Evolutionary conservation across 805 yeast species (phyloP), one percentile per base, ranked within the genome.

Genomic region (Saccharomycopsis sp.): DNA sequence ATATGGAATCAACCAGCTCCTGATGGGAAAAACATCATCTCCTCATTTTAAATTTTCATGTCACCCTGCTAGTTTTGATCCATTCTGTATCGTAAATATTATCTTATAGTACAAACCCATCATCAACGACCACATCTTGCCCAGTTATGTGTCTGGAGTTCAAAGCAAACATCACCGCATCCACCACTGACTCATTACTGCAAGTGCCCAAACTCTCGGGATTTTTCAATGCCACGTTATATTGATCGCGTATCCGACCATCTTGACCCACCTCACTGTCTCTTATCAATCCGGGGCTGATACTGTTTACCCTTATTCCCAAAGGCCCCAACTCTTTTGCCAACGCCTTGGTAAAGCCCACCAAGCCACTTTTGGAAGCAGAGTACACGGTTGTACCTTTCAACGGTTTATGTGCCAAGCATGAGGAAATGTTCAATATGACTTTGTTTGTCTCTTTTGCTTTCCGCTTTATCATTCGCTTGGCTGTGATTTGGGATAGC

Each of bases 291-390:
- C 89, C 89, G 0, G 94, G 92, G 15, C 77, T 56, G 1, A 86
- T 56, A 1, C 80, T 64, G 55, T 82, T 82, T 32, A 79, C 79
- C 29, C 84, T 57, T 2, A 85, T 66, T 7, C 64, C 64, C 26
- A 60, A 56, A 0, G 73, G 58, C 10, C 67, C 68, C 45, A 80
- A 53, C 49, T 85, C 95, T 1, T 56, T 50, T 0, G 88, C 80
- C 25, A 82, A 54, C 0, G 78, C 56, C 34, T 63, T 58, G 0
- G 86, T 71, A 50, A 84, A 75, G 3, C 80, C 80, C 36, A 71
- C 59, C 3, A 85, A 52, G 0, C 86, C 95, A 0, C 80, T 77
- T 53, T 85, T 85, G 39, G 80, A 63, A 0, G 87, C 82, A 0
- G 80, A 62, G 50, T 85, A 85, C 0, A 77, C 77, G 0, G 75